phyloP scores from a whole-genome alignment of 345 rosid genomes.

The Brassica rapa region DNA sequence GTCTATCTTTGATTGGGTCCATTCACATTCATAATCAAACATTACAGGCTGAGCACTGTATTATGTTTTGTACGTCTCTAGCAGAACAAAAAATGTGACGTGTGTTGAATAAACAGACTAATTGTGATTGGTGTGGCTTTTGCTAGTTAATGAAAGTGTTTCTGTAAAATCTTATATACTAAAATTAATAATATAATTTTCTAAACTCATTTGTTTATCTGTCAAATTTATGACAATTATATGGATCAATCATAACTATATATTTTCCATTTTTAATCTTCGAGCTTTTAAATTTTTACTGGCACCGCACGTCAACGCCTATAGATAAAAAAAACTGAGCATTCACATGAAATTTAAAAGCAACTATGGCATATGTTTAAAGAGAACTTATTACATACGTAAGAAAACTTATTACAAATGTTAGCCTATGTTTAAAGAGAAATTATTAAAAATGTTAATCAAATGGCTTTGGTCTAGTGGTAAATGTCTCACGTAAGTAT shows the following conservation, averaged over 20 bases:
- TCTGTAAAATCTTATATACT: neutral
- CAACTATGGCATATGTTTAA: neutral
- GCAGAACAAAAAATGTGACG: slow-evolving; percentile 28
- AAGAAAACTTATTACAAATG: no score
- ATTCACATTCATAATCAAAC: slow-evolving; percentile 11
- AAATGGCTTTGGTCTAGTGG: no score
- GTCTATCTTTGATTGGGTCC: slow-evolving; percentile 25
- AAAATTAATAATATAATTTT: neutral
- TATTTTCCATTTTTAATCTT: neutral
- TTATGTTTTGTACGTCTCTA: slow-evolving; percentile 27
- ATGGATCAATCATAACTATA: neutral
- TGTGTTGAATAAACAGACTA: slow-evolving; percentile 16
- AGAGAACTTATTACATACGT: neutral
- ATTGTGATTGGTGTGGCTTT: slow-evolving; percentile 24
- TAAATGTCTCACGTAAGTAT: no score
- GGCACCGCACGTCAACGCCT: neutral
- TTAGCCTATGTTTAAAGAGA: neutral
- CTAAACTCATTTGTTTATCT: neutral
- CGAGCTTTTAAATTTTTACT: neutral
- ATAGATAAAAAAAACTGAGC: neutral
- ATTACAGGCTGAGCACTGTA: slow-evolving; percentile 19
- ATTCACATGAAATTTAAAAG: neutral
- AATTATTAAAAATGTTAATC: neutral
- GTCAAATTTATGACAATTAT: neutral
- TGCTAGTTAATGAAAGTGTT: slow-evolving; percentile 20